Evolutionary conservation across 2,329 filamentous ascomycete genomes (phyloP), one percentile per base, ranked within the genome.

Genomic region (Nannizzia gypsea): DNA sequence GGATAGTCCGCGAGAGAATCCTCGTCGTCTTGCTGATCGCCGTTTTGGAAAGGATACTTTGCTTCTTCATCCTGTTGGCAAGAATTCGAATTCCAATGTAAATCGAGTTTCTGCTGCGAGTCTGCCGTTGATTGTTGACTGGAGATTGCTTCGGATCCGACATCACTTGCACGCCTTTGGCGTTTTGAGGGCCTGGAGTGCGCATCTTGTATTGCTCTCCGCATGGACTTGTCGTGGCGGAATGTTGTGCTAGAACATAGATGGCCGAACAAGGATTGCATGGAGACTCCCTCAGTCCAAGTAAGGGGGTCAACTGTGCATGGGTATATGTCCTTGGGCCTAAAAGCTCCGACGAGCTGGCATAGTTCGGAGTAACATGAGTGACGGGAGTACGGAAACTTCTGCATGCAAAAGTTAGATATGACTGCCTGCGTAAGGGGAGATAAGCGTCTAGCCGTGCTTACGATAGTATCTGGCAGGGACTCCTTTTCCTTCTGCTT

Each of bases 351-450:
- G 0, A 96, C 78, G 0, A 96, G 74, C 58, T 83, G 74, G 63
- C 89, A 87, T 2, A 95, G 80, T 69, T 96, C 92, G 0, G 78
- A 76, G 62, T 93, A 92, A 0, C 89, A 95, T 0, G 92, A 95
- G 71, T 97, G 92, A 0, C 92, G 82, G 0, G 92, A 92, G 68
- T 91, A 96, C 0, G 91, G 89, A 65, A 96, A 96, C 20, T 75
- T 78, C 76, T 75, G 50, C 36, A 40, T 60, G 31, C 17, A 26
- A 20, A 28, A 2, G 48, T 52, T 52, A 52, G 26, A 28, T 52
- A 22, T 42, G 17, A 52, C 6, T 52, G 3, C 31, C 22, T 5
- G 20, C n/a, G 22, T 15, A 17, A 56, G 8, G 26, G 56, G 6
- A 28, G 22, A 11, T 34, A 13, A 34, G 31, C 2, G 31, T 31